phyloP scores from a whole-genome alignment of 495 filamentous ascomycete genomes.

The Geoglossum glabrum region DNA sequence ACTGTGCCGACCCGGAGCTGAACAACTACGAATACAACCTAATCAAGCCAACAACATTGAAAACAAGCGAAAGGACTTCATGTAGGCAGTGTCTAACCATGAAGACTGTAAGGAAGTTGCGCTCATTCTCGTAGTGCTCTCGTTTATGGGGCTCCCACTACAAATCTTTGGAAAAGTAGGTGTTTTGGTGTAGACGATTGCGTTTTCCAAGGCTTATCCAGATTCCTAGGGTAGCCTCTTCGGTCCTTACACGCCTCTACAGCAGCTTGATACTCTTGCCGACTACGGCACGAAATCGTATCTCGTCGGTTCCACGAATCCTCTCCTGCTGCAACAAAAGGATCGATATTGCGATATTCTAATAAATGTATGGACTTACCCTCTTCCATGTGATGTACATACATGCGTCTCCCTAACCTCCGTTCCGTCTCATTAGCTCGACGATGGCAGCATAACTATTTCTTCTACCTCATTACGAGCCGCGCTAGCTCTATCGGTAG shows the following conservation, averaged over 20 bases:
- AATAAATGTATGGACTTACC: slow-evolving; percentile 44
- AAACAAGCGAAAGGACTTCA: slow-evolving; percentile 79
- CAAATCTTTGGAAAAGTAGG: slow-evolving; percentile 85
- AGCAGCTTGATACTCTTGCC: slow-evolving; percentile 85
- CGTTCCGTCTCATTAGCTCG: slow-evolving; percentile 31
- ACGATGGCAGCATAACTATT: slow-evolving; percentile 73
- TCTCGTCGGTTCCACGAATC: slow-evolving; percentile 93
- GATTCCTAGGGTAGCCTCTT: slow-evolving; percentile 61
- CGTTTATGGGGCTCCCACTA: slow-evolving; percentile 85
- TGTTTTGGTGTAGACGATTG: background rate
- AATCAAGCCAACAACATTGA: slow-evolving; percentile 61
- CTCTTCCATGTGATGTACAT: background rate
- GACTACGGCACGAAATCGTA: slow-evolving; percentile 94
- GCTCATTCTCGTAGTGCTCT: slow-evolving; percentile 33
- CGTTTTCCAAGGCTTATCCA: background rate
- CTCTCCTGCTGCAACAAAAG: slow-evolving; percentile 75
- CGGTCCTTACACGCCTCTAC: slow-evolving; percentile 88
- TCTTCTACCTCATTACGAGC: slow-evolving; percentile 56
- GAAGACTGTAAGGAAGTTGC: background rate
- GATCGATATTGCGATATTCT: slow-evolving; percentile 96
- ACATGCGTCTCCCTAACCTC: background rate
- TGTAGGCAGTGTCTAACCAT: slow-evolving; percentile 20
- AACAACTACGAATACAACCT: slow-evolving; percentile 61
- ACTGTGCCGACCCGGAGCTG: slow-evolving; percentile 80
- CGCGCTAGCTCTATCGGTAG: slow-evolving; percentile 60